These are phyloP conservation scores for Aurantiochytrium sp. DNA, from an alignment of 108 stramenopile genomes.

Conservation along the genomic window DNA sequence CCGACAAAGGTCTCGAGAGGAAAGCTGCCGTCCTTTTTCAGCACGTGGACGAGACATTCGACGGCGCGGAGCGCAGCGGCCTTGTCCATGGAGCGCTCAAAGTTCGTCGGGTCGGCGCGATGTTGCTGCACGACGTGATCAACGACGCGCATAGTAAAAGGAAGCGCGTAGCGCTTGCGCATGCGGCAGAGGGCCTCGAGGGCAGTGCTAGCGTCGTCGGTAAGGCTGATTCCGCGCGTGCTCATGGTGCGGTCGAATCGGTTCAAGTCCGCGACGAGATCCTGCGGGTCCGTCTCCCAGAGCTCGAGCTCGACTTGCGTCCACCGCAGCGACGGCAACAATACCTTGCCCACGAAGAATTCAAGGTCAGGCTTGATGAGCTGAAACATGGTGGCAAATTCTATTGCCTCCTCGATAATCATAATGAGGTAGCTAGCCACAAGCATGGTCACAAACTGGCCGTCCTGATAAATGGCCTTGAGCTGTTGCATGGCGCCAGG, in stretches of 20 bases:
- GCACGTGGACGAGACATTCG: not conserved
- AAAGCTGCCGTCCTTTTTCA: not conserved
- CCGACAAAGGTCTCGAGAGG: not conserved
- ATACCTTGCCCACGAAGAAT: not conserved
- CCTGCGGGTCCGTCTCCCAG: not conserved
- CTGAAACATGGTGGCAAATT: not conserved
- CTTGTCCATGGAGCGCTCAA: not conserved
- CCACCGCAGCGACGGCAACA: not conserved
- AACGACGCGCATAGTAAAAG: not conserved
- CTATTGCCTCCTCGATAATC: not conserved
- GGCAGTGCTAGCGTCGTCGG: not conserved
- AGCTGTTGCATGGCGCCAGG: not conserved
- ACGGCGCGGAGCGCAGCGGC: not conserved
- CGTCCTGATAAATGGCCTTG: not conserved
- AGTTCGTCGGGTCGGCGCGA: not conserved
- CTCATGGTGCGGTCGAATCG: not conserved
- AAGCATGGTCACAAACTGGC: not conserved
- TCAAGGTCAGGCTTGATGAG: not conserved
- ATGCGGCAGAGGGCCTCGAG: constrained; percentile 1
- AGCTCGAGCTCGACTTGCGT: not conserved
- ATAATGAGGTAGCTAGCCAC: not conserved
- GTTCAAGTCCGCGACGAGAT: not conserved
- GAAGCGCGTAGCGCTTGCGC: constrained; percentile 7
- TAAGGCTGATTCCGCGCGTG: not conserved
- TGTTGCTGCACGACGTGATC: not conserved